Evolutionary conservation across 345 rosid species (phyloP).

Genomic region (Bruguiera gymnorhiza): DNA sequence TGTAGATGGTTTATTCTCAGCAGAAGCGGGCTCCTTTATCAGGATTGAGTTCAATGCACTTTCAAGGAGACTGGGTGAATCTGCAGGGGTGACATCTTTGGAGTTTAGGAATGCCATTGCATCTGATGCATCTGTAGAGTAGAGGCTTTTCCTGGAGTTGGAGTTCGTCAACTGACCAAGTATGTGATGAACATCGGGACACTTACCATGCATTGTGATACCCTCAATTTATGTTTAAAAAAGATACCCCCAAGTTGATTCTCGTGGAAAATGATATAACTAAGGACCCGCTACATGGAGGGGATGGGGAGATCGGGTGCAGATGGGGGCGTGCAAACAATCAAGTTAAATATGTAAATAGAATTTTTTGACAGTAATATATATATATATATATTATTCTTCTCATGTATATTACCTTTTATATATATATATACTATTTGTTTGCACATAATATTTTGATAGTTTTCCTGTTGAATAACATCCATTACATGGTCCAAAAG

Average conservation of each 20-base stretch:
- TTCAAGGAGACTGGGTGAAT: slow-evolving; percentile 35
- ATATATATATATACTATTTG: no score
- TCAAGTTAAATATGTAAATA: no score
- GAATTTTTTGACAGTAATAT: no score
- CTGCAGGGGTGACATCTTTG: slow-evolving; percentile 43
- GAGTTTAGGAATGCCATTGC: slow-evolving; percentile 48
- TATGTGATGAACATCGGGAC: slow-evolving; percentile 79
- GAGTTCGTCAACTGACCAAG: slow-evolving; percentile 58
- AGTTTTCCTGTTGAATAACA: slow-evolving; percentile 56
- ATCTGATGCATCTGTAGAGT: slow-evolving; percentile 34
- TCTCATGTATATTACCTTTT: no score
- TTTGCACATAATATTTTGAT: no score
- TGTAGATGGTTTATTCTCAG: slow-evolving; percentile 47
- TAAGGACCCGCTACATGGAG: not conserved
- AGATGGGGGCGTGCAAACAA: no score
- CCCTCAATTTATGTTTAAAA: slow-evolving; percentile 31
- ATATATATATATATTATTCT: no score
- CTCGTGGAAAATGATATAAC: slow-evolving; percentile 41
- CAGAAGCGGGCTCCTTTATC: slow-evolving; percentile 45
- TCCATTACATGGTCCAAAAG: slow-evolving; percentile 72
- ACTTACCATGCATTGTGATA: slow-evolving; percentile 43
- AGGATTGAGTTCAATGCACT: slow-evolving; percentile 54
- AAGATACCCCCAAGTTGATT: slow-evolving; percentile 45
- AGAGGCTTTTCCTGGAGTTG: slow-evolving; percentile 48
- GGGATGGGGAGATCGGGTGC: no score